Conservation (phyloP, 345 rosid genomes). For the Toxicodendron radicans region DNA sequence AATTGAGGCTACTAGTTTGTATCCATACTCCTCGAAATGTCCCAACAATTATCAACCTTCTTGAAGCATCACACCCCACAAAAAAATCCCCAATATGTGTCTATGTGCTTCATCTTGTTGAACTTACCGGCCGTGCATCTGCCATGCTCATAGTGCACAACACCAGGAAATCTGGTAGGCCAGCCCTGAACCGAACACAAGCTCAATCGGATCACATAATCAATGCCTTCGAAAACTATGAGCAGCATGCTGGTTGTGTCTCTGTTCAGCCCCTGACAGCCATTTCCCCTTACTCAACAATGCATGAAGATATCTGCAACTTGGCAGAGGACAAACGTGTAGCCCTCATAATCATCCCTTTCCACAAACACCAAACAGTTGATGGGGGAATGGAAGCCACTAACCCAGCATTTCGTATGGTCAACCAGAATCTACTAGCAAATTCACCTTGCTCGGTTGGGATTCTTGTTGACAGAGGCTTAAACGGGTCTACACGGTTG, state of each 20-base stretch:
- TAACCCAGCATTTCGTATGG: slow-evolving; percentile 77
- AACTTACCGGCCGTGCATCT: slow-evolving; percentile 93
- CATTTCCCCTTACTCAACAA: slow-evolving; percentile 88
- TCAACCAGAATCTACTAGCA: slow-evolving; percentile 73
- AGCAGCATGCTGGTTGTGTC: slow-evolving; percentile 56
- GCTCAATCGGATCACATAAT: slow-evolving; percentile 96
- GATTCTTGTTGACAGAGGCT: slow-evolving; percentile 85
- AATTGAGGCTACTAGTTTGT: slow-evolving; percentile 63
- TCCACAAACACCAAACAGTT: slow-evolving; percentile 90
- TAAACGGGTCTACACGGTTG: slow-evolving; percentile 53
- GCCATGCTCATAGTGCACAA: slow-evolving; percentile 93
- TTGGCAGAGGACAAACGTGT: slow-evolving; percentile 83
- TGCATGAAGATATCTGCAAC: slow-evolving; percentile 91
- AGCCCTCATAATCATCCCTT: slow-evolving; percentile 74
- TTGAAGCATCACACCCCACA: slow-evolving; percentile 81
- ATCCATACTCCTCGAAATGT: slow-evolving; percentile 88
- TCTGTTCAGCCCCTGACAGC: slow-evolving; percentile 86
- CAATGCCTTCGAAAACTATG: slow-evolving; percentile 79
- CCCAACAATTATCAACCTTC: slow-evolving; percentile 82
- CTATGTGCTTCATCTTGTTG: slow-evolving; percentile 86
- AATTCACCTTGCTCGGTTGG: slow-evolving; percentile 90
- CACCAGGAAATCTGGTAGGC: slow-evolving; percentile 64
- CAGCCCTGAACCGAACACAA: slow-evolving; percentile 80
- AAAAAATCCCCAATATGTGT: slow-evolving; percentile 76
- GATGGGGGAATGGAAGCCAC: slow-evolving; percentile 97